Evolutionary conservation across 2,329 filamentous ascomycete species (phyloP).

Genomic region (Metarhizium anisopliae): DNA sequence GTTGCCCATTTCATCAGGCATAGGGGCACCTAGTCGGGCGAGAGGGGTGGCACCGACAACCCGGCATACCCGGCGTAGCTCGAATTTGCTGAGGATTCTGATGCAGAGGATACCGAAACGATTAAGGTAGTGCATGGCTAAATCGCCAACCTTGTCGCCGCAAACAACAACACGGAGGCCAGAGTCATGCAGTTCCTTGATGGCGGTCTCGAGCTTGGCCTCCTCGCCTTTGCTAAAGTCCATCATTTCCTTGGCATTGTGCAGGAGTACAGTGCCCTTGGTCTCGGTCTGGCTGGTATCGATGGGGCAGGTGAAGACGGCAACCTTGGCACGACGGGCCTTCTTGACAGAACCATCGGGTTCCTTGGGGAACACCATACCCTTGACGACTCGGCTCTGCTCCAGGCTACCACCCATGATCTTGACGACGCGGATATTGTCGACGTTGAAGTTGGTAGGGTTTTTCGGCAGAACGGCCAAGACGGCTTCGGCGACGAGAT

Average conservation of each 20-base stretch:
- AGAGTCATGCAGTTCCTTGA: slow-evolving; percentile 94
- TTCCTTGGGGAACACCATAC: slow-evolving; percentile 96
- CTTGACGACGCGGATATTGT: slow-evolving; percentile 98
- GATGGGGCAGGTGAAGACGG: slow-evolving; percentile 91
- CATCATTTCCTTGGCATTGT: slow-evolving; percentile 98
- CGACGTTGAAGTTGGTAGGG: slow-evolving; percentile 92
- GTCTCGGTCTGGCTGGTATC: slow-evolving; percentile 96
- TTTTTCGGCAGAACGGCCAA: slow-evolving; percentile 93
- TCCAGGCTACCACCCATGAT: slow-evolving; percentile 97
- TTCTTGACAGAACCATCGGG: slow-evolving; percentile 91
- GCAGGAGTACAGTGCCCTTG: slow-evolving; percentile 92
- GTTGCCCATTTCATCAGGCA: slow-evolving; percentile 99
- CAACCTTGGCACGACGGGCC: slow-evolving; percentile 87
- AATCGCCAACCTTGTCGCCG: slow-evolving; percentile 87
- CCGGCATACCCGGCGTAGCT: slow-evolving; percentile 86
- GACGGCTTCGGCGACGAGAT: slow-evolving; percentile 76
- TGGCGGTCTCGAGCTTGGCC: slow-evolving; percentile 74
- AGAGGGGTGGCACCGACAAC: slow-evolving; percentile 96
- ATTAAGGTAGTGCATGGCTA: slow-evolving; percentile 96
- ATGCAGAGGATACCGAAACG: slow-evolving; percentile 92
- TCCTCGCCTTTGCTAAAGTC: slow-evolving; percentile 98
- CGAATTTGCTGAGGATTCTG: slow-evolving; percentile 96
- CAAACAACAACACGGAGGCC: slow-evolving; percentile 87
- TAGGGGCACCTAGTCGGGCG: slow-evolving; percentile 87
- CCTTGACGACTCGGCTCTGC: slow-evolving; percentile 89